Evolutionary conservation across 2,329 filamentous ascomycete genomes (phyloP).

Genomic region (Cercospora beticola): DNA sequence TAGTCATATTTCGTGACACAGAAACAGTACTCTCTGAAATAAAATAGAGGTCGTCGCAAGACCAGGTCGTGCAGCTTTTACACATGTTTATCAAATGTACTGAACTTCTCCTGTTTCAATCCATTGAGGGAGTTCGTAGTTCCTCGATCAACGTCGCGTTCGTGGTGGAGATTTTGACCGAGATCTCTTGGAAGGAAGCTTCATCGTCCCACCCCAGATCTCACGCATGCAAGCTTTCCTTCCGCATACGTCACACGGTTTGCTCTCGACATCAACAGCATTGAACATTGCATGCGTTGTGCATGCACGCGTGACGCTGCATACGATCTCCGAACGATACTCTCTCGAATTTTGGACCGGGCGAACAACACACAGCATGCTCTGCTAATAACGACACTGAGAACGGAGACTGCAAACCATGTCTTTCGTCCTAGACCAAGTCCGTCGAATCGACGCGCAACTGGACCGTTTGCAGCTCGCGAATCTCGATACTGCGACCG

Average conservation of each 20-base stretch:
- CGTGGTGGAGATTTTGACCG: neutral
- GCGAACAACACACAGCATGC: neutral
- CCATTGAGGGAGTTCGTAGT: neutral
- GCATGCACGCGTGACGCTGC: neutral
- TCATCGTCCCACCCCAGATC: neutral
- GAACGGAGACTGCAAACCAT: slow-evolving; percentile 23
- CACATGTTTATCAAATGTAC: neutral
- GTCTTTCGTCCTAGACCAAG: slow-evolving; percentile 47
- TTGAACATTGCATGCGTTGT: neutral
- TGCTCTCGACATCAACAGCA: neutral
- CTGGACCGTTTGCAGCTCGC: slow-evolving; percentile 58
- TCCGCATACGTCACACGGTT: neutral
- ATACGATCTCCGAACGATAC: neutral
- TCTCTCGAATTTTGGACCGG: too few species aligned
- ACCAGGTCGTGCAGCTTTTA: neutral
- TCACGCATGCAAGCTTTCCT: neutral
- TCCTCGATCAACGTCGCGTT: neutral
- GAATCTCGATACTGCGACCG: slow-evolving; percentile 26
- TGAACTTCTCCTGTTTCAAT: neutral
- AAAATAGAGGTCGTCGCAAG: neutral
- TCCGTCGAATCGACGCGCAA: slow-evolving; percentile 58
- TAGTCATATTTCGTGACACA: neutral
- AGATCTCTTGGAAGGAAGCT: neutral
- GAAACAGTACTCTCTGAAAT: neutral
- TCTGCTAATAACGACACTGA: neutral